Base-by-base conservation (phyloP, 2,329 filamentous ascomycete species). In the Coleophoma eucalyptorum region DNA sequence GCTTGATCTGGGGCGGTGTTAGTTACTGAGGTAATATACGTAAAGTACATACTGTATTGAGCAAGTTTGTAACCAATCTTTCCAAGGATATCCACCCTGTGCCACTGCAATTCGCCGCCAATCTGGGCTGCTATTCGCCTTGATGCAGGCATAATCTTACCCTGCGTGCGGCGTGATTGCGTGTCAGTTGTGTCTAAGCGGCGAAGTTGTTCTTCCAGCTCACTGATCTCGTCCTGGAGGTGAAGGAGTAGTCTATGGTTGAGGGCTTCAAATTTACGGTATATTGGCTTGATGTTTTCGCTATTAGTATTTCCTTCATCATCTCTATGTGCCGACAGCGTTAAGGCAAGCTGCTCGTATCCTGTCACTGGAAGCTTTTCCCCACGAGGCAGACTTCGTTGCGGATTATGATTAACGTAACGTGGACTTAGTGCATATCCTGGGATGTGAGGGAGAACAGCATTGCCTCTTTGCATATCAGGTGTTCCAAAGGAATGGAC, bases 221-320 rank as follows among this genome's bases (percentile, higher is more conserved):
- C 87, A 31, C 78, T 76, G 16, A 96, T 81, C 65, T 96, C 90
- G 63, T 96, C 90, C 67, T 96, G 92, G 15, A 96, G 75, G 55
- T 94, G 85, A 0, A 96, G 74, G 3, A 97, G 72, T 3, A 96
- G 72, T 3, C 92, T 84, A 65, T 96, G 90, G 60, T 94, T 92
- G 16, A 96, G 72, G 11, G 82, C 78, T 64, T 89, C 86, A 62
- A 97, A 97, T 50, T 86, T 86, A 41, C 92, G 83, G 66, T 96
- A 96, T 52, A 96, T 79, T 1, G 90, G 89, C 43, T 62, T 62
- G 44, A 66, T 62, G 1, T 50, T 52, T 20, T 50, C 45, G 33
- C 54, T 54, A 13, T 53, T 43, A 31, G 57, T 56, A 8, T 49
- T 47, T 8, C 67, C 58, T 1, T 50, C 54, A 26, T 45, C 46